Evolutionary conservation across 2,329 filamentous ascomycete genomes (phyloP).

Genomic region (Madurella mycetomatis): DNA sequence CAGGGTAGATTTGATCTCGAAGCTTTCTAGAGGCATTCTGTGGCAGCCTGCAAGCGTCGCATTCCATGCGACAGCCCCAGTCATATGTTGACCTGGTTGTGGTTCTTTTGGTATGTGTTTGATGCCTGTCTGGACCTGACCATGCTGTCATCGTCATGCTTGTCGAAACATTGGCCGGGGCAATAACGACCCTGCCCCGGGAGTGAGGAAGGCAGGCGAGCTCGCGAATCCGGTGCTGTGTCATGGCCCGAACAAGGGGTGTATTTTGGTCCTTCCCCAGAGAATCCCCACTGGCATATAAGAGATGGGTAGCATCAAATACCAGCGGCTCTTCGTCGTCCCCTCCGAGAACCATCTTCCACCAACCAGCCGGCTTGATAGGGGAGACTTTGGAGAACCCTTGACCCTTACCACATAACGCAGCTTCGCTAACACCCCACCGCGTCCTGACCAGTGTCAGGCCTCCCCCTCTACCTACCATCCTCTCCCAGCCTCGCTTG

Average conservation of each 20-base stretch:
- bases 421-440: slow-evolving; percentile 27
- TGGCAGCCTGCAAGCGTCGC: slow-evolving; percentile 10
- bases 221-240: slow-evolving; percentile 9
- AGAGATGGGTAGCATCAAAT: slow-evolving; percentile 22
- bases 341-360: slow-evolving; percentile 10
- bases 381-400: slow-evolving; percentile 24
- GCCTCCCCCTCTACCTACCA: slow-evolving; percentile 16
- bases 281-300: slow-evolving; percentile 24
- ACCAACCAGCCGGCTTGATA: slow-evolving; percentile 24
- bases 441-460: slow-evolving; percentile 21
- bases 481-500: slow-evolving; percentile 23
- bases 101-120: slow-evolving; percentile 34
- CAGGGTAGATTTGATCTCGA: slow-evolving; percentile 7
- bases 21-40: slow-evolving; percentile 19
- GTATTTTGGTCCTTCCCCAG: slow-evolving; percentile 15
- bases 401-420: slow-evolving; percentile 29
- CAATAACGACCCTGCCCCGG: slow-evolving; percentile 24
- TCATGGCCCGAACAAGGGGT: slow-evolving; percentile 16
- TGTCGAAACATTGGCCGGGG: slow-evolving; percentile 35
- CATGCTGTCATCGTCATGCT: slow-evolving; percentile 38
- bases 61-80: slow-evolving; percentile 13
- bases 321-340: slow-evolving; percentile 17
- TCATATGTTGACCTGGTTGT: slow-evolving; percentile 7
- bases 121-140: slow-evolving; percentile 42
- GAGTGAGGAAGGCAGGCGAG: slow-evolving; percentile 14